Evolutionary conservation across 257 asterid species (phyloP).

Genomic region (Anisodus tanguticus): DNA sequence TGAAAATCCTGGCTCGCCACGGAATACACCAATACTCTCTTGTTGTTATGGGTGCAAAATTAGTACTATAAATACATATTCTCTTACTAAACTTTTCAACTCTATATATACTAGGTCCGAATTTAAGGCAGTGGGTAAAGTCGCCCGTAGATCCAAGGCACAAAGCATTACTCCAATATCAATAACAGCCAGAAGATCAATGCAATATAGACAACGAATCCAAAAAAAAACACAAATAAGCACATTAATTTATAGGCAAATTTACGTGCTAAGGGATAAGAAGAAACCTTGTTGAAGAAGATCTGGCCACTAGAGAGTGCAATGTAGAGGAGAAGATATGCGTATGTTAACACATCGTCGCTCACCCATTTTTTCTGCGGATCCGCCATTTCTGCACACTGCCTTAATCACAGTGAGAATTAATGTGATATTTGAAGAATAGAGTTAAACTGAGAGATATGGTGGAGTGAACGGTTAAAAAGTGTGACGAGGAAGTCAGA

Average conservation of each 20-base stretch:
- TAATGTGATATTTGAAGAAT: not conserved
- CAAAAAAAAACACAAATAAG: not conserved
- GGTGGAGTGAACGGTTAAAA: not conserved
- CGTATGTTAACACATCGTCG: conserved; percentile 64
- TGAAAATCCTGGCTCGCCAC: too few species aligned
- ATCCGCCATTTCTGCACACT: conserved; percentile 67
- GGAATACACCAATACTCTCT: not conserved
- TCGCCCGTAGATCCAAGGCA: not conserved
- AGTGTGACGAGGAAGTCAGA: conserved; percentile 1
- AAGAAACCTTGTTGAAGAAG: conserved; percentile 89
- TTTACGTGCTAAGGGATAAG: not conserved
- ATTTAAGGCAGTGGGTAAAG: not conserved
- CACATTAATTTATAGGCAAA: not conserved
- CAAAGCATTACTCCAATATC: not conserved
- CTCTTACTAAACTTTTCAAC: not conserved
- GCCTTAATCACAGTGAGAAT: not conserved
- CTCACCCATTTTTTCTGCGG: conserved; percentile 50
- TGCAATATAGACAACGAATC: not conserved
- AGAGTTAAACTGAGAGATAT: not conserved
- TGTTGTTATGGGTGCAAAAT: not conserved
- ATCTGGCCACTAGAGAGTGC: conserved; percentile 98
- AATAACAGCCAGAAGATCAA: not conserved
- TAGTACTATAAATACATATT: not conserved
- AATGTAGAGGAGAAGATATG: conserved; percentile 82
- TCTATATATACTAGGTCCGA: not conserved